Percentiles rank a stretch among this genome's conserved stretches.
phyloP scores from a whole-genome alignment of 305 asterid species.

The Striga hermonthica region DNA sequence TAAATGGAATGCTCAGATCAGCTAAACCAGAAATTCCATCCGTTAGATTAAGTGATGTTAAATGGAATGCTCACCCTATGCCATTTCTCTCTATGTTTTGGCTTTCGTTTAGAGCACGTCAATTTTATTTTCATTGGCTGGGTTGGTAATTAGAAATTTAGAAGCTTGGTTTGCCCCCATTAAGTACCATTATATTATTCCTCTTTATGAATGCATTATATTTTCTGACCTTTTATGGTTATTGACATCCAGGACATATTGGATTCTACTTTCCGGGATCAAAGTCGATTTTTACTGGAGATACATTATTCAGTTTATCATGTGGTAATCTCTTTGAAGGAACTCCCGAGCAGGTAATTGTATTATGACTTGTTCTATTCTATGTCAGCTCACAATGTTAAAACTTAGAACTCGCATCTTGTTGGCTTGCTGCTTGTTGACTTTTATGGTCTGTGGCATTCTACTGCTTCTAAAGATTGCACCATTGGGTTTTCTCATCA shows the following conservation, averaged over 20 bases:
- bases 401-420: background rate
- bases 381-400: conserved; percentile 25
- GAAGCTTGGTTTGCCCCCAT: background rate
- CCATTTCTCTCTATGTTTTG: too few relatives aligned
- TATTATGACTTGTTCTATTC: conserved; percentile 5
- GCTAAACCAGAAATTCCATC: background rate
- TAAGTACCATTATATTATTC: background rate
- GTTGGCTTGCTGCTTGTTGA: conserved; percentile 7
- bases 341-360: conserved; percentile 77
- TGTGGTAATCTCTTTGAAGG: conserved; percentile 96
- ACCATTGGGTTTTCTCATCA: conserved; percentile 9
- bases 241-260: conserved; percentile 61
- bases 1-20: background rate
- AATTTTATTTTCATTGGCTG: too few relatives aligned
- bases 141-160: too few relatives aligned
- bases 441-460: conserved; percentile 4
- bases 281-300: conserved; percentile 82
- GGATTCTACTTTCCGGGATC: conserved; percentile 88
- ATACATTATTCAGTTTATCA: conserved; percentile 90
- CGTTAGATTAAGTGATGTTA: too few relatives aligned
- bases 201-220: conserved; percentile 26
- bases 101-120: too few relatives aligned
- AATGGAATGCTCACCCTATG: too few relatives aligned
- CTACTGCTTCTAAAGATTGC: background rate
- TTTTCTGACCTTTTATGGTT: conserved; percentile 26